A percentile compares a stretch with the other conserved stretches of the same genome.
phyloP scores from a whole-genome alignment of 441 rosid species.

The Bocquillonia castaneifolia region DNA sequence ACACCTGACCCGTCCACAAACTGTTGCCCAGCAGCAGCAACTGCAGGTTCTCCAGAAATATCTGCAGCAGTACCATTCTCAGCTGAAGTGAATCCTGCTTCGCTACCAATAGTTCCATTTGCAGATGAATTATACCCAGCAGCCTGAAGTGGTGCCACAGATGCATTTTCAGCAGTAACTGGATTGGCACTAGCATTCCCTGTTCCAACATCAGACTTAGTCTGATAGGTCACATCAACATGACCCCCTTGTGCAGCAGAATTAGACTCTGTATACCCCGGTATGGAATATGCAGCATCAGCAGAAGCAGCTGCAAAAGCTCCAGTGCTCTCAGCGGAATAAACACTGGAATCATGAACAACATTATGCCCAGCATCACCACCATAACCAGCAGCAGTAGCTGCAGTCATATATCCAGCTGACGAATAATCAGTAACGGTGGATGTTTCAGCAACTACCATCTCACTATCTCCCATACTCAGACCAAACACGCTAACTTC shows the following conservation, averaged over 20 bases:
- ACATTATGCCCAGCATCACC: constrained; percentile 26
- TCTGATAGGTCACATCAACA: constrained; percentile 20
- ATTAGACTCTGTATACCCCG: constrained; percentile 22
- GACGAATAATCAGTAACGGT: constrained; percentile 34
- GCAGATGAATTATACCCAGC: constrained; percentile 35
- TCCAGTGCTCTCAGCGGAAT: constrained; percentile 33
- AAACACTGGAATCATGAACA: constrained; percentile 26
- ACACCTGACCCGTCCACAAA: constrained; percentile 58
- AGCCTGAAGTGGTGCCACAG: constrained; percentile 29
- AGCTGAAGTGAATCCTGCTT: constrained; percentile 28
- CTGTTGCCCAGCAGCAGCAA: constrained; percentile 35
- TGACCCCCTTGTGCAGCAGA: constrained; percentile 32
- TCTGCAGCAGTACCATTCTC: constrained; percentile 58
- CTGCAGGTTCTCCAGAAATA: constrained; percentile 32
- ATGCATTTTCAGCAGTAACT: constrained; percentile 22
- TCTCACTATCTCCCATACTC: constrained; percentile 74
- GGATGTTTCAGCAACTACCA: constrained; percentile 49
- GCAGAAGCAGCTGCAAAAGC: constrained; percentile 33
- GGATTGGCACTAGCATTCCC: constrained; percentile 22
- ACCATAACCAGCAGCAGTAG: constrained; percentile 31
- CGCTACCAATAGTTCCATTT: constrained; percentile 49
- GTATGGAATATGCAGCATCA: constrained; percentile 19
- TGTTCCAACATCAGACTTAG: constrained; percentile 24
- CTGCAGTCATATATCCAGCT: constrained; percentile 34
- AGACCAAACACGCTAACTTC: background rate